Base-by-base conservation (phyloP, 1,139 yeast genomes). In the Hemisphaericaspora subhashii region DNA sequence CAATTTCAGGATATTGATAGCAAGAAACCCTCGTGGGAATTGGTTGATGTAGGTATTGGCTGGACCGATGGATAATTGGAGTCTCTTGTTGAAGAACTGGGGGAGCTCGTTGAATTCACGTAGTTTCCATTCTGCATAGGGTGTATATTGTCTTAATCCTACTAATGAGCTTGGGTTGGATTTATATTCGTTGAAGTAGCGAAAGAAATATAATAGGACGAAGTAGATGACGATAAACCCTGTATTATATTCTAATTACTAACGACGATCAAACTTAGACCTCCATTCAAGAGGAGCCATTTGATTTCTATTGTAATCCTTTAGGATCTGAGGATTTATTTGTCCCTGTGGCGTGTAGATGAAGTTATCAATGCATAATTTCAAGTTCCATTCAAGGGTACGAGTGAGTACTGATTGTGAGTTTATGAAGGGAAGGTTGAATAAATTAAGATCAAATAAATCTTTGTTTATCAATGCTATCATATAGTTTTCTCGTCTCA, bases 401-500 rank as follows among this genome's bases (percentile, higher is more conserved):
- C 85, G 82, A 0, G 98, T 90, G 33, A 92, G 64, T 26, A 84
- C 76, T 11, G 68, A 55, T 25, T 62, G 58, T 40, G 51, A 55
- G 25, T 60, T 51, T 27, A 64, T 49, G 12, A 55, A 43, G 1
- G 53, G 51, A 9, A 54, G 47, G 8, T 68, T 45, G 0, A 83
- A 72, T 24, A 87, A 64, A 2, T 33, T 21, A 17, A 35, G 31
- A 51, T 86, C 85, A 31, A 92, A 62, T 0, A 90, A 67, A 46
- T 86, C 81, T 50, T 83, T 86, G 62, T 89, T 90, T 51, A 87
- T 81, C 53, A 92, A 66, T 0, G 97, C 97, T 55, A 92, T 87
- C 69, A 88, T 74, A 57, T 90, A 92, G 57, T 92, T 92, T 48
- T 94, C 98, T 49, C 83, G 85, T 41, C 99, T 72, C 98, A 92